A percentile compares a stretch with the other conserved stretches of the same genome.
These are phyloP conservation scores for Fusarium sp. DNA, from an alignment of 2,329 filamentous ascomycete genomes.

Conservation along the genomic window DNA sequence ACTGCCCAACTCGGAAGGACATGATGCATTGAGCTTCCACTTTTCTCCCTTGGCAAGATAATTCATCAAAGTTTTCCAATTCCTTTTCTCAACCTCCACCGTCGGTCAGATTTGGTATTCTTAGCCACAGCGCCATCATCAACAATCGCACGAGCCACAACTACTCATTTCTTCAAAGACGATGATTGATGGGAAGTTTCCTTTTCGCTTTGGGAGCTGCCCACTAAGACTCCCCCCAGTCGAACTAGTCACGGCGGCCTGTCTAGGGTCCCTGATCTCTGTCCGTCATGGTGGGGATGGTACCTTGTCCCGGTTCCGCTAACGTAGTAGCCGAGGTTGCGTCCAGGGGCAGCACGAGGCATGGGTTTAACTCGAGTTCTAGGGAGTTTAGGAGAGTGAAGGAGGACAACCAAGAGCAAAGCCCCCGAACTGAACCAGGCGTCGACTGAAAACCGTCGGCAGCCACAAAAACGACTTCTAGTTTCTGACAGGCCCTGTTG, in stretches of 20 bases:
- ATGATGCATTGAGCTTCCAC: constrained; percentile 21
- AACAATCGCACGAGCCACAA: constrained; percentile 25
- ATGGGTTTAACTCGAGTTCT: constrained; percentile 8
- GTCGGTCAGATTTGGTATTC: background rate
- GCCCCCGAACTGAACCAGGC: constrained; percentile 22
- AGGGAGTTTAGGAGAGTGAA: constrained; percentile 7
- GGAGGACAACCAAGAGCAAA: constrained; percentile 23
- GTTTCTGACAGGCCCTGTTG: constrained; percentile 35
- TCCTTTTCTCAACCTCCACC: background rate
- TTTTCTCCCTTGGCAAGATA: background rate
- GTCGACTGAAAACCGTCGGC: constrained; percentile 30
- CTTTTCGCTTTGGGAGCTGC: constrained; percentile 7
- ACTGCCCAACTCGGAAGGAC: constrained; percentile 25
- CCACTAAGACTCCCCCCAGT: constrained; percentile 34
- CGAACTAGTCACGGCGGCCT: constrained; percentile 19
- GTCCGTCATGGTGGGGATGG: constrained; percentile 36
- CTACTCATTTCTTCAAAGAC: constrained; percentile 9
- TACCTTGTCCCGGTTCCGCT: constrained; percentile 28
- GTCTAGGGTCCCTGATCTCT: constrained; percentile 27
- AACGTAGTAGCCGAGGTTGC: constrained; percentile 34
- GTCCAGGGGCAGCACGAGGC: constrained; percentile 21
- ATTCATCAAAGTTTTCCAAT: background rate
- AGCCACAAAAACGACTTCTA: constrained; percentile 30
- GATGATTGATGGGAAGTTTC: constrained; percentile 39
- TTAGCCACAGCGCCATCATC: background rate